Conservation (phyloP, 179 eudicot species). For the Gypsophila paniculata region DNA sequence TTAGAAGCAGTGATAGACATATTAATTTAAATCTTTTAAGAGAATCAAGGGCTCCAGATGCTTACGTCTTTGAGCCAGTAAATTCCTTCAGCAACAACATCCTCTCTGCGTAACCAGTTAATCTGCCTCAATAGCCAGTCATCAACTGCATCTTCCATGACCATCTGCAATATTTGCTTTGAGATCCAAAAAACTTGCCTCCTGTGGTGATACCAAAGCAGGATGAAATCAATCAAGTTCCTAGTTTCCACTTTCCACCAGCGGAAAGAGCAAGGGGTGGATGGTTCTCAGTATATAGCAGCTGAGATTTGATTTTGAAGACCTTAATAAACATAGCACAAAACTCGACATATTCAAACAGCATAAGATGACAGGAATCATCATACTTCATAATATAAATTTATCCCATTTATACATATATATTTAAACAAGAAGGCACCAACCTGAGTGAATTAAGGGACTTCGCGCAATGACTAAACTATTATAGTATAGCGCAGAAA, state of each 20-base stretch:
- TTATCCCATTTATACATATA: background rate
- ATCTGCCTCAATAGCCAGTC: constrained; percentile 93
- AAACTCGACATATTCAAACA: constrained; percentile 2
- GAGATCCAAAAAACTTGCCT: constrained; percentile 99
- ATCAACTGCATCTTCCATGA: constrained; percentile 99
- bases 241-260: background rate
- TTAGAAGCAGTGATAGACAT: background rate
- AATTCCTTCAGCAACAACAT: constrained; percentile 77
- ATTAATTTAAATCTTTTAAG: constrained; percentile 11
- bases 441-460: background rate
- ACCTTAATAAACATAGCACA: background rate
- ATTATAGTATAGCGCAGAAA: background rate
- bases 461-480: background rate
- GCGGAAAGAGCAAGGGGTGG: background rate
- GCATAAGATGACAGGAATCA: background rate
- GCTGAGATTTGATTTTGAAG: background rate
- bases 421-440: constrained; percentile 2
- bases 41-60: constrained; percentile 10
- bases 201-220: constrained; percentile 43
- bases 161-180: constrained; percentile 88
- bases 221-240: constrained; percentile 2
- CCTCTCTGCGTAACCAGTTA: constrained; percentile 82
- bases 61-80: constrained; percentile 94
- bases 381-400: background rate
- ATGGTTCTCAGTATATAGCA: background rate